These are phyloP conservation scores for Porcisia hertigi DNA, from an alignment of 208 protist genomes.

Conservation along the genomic window DNA sequence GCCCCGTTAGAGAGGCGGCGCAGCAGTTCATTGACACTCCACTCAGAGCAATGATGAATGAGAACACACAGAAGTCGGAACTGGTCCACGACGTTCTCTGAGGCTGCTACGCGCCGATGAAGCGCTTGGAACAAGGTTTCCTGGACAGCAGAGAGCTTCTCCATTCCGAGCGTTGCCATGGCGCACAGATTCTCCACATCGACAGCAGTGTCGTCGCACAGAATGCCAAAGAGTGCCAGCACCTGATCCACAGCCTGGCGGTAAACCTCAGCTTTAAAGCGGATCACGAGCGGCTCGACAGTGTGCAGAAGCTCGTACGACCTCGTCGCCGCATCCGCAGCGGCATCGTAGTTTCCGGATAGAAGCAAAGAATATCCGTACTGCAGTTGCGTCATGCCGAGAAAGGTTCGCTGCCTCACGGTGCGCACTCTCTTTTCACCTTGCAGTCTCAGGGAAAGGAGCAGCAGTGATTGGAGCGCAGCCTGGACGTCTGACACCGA, in stretches of 20 bases:
- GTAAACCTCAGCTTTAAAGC: constrained; percentile 18
- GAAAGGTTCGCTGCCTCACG: constrained; percentile 21
- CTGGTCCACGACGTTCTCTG: not conserved
- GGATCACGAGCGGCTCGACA: constrained; percentile 35
- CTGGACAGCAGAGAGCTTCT: constrained; percentile 15
- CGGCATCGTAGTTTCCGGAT: constrained; percentile 15
- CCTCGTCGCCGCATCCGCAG: not conserved
- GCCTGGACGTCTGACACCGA: not conserved
- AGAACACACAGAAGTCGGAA: constrained; percentile 26
- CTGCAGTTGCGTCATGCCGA: constrained; percentile 41
- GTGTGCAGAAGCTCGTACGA: constrained; percentile 28
- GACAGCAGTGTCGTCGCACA: not conserved
- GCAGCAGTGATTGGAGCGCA: constrained; percentile 24
- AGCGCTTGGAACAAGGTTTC: constrained; percentile 13
- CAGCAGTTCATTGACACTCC: constrained; percentile 21
- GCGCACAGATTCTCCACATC: constrained; percentile 25
- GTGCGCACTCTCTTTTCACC: not conserved
- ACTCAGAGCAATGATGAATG: constrained; percentile 16
- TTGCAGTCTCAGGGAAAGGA: constrained; percentile 35
- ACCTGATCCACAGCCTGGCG: constrained; percentile 8
- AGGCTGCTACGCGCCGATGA: not conserved
- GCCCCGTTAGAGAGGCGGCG: not conserved
- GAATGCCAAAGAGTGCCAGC: not conserved
- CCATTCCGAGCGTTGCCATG: constrained; percentile 22
- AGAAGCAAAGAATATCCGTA: constrained; percentile 24